A percentile compares a stretch with the other conserved stretches of the same genome.
Conservation (phyloP, 2,329 filamentous ascomycete species). For the Fusarium agapanthi region DNA sequence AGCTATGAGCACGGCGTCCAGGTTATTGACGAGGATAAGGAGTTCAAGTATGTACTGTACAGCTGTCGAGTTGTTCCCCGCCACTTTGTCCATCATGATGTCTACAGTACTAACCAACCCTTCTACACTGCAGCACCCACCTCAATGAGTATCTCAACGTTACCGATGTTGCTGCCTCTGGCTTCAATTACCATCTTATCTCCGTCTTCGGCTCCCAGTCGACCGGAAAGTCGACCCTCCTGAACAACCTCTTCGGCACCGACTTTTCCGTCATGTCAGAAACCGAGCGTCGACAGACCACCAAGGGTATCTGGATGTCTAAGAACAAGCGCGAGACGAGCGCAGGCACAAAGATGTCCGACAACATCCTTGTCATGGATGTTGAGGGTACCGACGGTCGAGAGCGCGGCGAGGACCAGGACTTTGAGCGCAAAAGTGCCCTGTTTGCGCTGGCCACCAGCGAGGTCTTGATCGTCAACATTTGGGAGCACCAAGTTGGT, state of each 20-base stretch:
- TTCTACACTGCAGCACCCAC: conserved; percentile 64
- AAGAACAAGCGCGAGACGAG: conserved; percentile 81
- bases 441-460: conserved; percentile 97
- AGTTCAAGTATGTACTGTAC: conserved; percentile 83
- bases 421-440: conserved; percentile 98
- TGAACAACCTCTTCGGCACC: conserved; percentile 96
- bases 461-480: conserved; percentile 97
- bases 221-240: conserved; percentile 95
- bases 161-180: conserved; percentile 83
- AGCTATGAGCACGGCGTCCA: conserved; percentile 94
- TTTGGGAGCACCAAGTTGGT: conserved; percentile 99
- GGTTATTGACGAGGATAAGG: conserved; percentile 90
- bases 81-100: conserved; percentile 9
- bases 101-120: conserved; percentile 20
- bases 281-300: conserved; percentile 91
- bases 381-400: conserved; percentile 97
- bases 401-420: conserved; percentile 96
- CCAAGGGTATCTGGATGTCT: conserved; percentile 99
- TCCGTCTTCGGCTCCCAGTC: conserved; percentile 99
- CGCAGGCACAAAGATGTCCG: conserved; percentile 75
- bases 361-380: conserved; percentile 99
- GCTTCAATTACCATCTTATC: conserved; percentile 99
- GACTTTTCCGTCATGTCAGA: conserved; percentile 98
- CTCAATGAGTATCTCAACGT: conserved; percentile 83
- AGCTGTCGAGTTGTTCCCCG: conserved; percentile 1